These are phyloP conservation scores for Fusarium sp. DNA, from an alignment of 2,329 filamentous ascomycete species.

Conservation along the genomic window DNA sequence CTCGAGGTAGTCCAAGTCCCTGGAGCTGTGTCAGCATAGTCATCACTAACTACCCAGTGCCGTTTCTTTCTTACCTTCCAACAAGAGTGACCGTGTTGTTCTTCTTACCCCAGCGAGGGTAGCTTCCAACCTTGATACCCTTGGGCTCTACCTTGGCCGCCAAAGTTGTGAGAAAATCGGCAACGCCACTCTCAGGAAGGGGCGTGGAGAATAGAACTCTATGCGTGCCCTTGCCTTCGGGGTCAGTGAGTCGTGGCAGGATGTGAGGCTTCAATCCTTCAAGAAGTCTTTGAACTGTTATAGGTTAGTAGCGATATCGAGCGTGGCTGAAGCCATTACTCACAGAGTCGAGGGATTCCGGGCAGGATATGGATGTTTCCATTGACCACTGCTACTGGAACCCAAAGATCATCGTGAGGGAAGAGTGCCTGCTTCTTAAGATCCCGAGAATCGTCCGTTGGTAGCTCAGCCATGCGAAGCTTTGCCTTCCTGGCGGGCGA, in stretches of 20 bases:
- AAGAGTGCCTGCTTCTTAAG: slow-evolving; percentile 83
- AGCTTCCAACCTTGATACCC: slow-evolving; percentile 94
- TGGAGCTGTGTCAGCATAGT: slow-evolving; percentile 50
- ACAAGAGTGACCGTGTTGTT: slow-evolving; percentile 93
- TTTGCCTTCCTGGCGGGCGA: slow-evolving; percentile 85
- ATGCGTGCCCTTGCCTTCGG: slow-evolving; percentile 84
- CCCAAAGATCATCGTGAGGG: slow-evolving; percentile 86
- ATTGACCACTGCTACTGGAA: slow-evolving; percentile 90
- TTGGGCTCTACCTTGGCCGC: slow-evolving; percentile 79
- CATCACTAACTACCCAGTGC: slow-evolving; percentile 35
- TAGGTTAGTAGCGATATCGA: slow-evolving; percentile 20
- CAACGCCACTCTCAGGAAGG: slow-evolving; percentile 86
- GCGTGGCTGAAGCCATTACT: slow-evolving; percentile 46
- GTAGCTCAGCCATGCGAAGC: slow-evolving; percentile 91
- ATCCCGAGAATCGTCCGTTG: slow-evolving; percentile 77
- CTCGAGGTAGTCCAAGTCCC: slow-evolving; percentile 83
- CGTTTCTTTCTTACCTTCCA: slow-evolving; percentile 62
- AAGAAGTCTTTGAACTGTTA: slow-evolving; percentile 78
- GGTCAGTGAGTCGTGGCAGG: slow-evolving; percentile 80
- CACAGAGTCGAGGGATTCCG: slow-evolving; percentile 86
- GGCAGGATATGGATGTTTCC: slow-evolving; percentile 95
- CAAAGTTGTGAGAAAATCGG: slow-evolving; percentile 85
- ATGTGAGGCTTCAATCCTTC: slow-evolving; percentile 81
- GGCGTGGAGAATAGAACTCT: slow-evolving; percentile 90
- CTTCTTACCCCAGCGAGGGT: slow-evolving; percentile 91